Conservation (phyloP, 805 yeast genomes). For the Metschnikowia borealis region DNA sequence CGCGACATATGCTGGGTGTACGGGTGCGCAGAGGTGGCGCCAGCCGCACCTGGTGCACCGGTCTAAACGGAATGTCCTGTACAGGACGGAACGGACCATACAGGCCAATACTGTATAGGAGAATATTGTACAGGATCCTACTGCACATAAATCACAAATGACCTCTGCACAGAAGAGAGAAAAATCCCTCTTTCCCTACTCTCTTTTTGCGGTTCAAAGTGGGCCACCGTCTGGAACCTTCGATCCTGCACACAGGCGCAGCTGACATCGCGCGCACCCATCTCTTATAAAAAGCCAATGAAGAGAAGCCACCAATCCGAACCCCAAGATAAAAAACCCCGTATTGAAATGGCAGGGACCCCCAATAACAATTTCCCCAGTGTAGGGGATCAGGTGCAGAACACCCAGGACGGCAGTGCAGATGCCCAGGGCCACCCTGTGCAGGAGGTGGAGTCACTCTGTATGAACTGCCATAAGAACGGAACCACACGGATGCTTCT, state of each 20-base stretch:
- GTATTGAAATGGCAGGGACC: constrained; percentile 10
- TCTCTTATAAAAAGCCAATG: constrained; percentile 4
- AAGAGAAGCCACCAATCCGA: constrained; percentile 11
- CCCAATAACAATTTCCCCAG: constrained; percentile 17
- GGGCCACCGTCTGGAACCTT: background rate
- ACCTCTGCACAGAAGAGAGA: too few relatives aligned
- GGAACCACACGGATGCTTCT: constrained; percentile 82
- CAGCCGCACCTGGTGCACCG: background rate
- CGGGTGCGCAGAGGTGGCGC: background rate
- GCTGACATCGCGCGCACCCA: background rate
- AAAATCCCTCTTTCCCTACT: too few relatives aligned
- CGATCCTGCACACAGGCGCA: background rate
- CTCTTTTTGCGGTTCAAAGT: too few relatives aligned
- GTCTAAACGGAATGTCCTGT: background rate
- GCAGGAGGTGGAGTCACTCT: constrained; percentile 89
- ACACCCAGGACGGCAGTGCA: constrained; percentile 58
- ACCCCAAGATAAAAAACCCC: constrained; percentile 15
- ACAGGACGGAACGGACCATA: too few relatives aligned
- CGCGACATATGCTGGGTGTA: background rate
- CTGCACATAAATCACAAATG: too few relatives aligned
- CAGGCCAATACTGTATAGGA: too few relatives aligned
- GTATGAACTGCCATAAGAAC: constrained; percentile 90
- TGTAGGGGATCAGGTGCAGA: constrained; percentile 29
- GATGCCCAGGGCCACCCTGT: constrained; percentile 92
- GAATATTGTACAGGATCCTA: too few relatives aligned